These are phyloP conservation scores for Epichloe festucae DNA, from an alignment of 2,329 filamentous ascomycete species.

Conservation along the genomic window DNA sequence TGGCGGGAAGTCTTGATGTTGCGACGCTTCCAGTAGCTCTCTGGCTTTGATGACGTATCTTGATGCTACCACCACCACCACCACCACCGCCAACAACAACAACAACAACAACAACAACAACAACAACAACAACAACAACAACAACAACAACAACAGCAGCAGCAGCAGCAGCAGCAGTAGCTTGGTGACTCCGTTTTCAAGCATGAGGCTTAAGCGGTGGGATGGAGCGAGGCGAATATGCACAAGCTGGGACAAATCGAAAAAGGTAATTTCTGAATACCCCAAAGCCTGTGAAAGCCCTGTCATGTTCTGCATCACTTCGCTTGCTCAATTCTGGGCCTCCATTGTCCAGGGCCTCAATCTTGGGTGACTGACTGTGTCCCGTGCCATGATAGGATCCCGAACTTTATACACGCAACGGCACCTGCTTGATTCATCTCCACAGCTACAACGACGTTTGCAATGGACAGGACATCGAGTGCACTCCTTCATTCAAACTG, in stretches of 20 bases:
- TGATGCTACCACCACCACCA: neutral
- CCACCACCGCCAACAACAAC: no score
- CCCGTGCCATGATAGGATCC: constrained; percentile 40
- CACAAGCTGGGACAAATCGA: constrained; percentile 5
- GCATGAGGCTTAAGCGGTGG: constrained; percentile 6
- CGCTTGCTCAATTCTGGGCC: neutral
- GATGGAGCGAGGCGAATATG: constrained; percentile 5
- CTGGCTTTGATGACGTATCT: neutral
- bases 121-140: neutral
- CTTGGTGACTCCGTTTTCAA: neutral
- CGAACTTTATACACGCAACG: constrained; percentile 55
- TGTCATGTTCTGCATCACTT: neutral
- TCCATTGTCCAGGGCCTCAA: neutral
- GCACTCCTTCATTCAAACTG: constrained; percentile 56
- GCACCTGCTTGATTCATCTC: constrained; percentile 58
- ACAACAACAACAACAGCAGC: no score
- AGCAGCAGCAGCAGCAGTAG: neutral
- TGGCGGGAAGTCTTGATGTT: neutral
- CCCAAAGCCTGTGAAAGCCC: neutral
- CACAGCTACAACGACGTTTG: constrained; percentile 27
- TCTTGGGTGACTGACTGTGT: neutral
- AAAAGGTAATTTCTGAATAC: constrained; percentile 3
- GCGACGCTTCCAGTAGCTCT: neutral
- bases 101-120: no score
- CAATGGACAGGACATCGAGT: constrained; percentile 44